These are phyloP conservation scores for Pholiota molesta DNA, from an alignment of 768 basidiomycete species.

Conservation along the genomic window DNA sequence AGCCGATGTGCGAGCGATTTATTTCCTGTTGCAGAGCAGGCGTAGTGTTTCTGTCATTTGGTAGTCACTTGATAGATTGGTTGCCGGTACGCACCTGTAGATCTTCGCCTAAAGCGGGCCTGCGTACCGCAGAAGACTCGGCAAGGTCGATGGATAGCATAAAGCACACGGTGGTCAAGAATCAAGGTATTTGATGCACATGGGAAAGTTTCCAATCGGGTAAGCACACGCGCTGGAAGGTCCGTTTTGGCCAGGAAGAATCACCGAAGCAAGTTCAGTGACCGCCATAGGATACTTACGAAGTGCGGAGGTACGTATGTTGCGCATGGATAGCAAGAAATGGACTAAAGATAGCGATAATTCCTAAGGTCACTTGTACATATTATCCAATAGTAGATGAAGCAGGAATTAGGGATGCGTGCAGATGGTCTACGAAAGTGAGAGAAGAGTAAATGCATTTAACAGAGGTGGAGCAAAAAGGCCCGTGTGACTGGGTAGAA, in stretches of 20 bases:
- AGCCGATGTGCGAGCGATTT: constrained; percentile 35
- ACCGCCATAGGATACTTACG: constrained; percentile 15
- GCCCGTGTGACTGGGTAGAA: constrained; percentile 18
- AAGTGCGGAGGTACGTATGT: constrained; percentile 10
- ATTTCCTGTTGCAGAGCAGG: constrained; percentile 27
- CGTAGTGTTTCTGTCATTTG: constrained; percentile 24
- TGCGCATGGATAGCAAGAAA: constrained; percentile 12
- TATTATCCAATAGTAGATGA: constrained; percentile 39
- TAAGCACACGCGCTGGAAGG: constrained; percentile 11
- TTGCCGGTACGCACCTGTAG: constrained; percentile 2
- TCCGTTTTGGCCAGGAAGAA: constrained; percentile 14
- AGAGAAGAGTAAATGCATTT: constrained; percentile 16
- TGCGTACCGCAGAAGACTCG: constrained; percentile 9
- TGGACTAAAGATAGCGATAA: constrained; percentile 20
- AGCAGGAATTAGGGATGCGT: constrained; percentile 29
- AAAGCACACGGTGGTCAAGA: constrained; percentile 21
- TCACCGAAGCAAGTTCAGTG: constrained; percentile 9
- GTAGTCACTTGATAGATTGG: constrained; percentile 35
- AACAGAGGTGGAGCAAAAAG: constrained; percentile 16
- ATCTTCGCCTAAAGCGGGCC: constrained; percentile 8
- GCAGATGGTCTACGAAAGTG: constrained; percentile 27
- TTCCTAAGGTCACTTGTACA: constrained; percentile 31
- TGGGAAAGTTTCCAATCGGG: constrained; percentile 23
- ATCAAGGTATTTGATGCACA: constrained; percentile 20
- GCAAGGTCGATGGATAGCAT: constrained; percentile 3